These are phyloP conservation scores for Drechslera avenae DNA, from an alignment of 2,329 filamentous ascomycete species.

Conservation along the genomic window DNA sequence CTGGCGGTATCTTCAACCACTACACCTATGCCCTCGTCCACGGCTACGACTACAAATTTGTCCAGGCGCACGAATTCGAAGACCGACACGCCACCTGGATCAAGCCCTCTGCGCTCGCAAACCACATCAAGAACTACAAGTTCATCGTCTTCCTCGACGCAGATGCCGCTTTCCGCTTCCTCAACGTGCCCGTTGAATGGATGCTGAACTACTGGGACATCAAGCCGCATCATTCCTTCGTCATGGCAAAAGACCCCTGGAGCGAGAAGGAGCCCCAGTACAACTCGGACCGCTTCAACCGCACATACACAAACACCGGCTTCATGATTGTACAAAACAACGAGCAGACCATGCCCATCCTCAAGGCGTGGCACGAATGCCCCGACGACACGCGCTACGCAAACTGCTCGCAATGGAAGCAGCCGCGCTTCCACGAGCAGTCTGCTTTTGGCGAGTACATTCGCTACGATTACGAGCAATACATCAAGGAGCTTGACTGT, in stretches of 20 bases:
- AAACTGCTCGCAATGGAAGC: slow-evolving; percentile 47
- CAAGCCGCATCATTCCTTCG: slow-evolving; percentile 49
- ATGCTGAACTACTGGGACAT: slow-evolving; percentile 58
- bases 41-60: slow-evolving; percentile 57
- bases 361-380: slow-evolving; percentile 56
- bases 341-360: slow-evolving; percentile 54
- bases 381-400: slow-evolving; percentile 44
- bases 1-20: slow-evolving; percentile 47
- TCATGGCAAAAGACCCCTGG: slow-evolving; percentile 55
- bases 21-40: slow-evolving; percentile 52
- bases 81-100: slow-evolving; percentile 56
- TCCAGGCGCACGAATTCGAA: slow-evolving; percentile 49
- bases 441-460: slow-evolving; percentile 49
- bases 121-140: slow-evolving; percentile 48
- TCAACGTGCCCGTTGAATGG: slow-evolving; percentile 57
- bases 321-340: slow-evolving; percentile 62
- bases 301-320: slow-evolving; percentile 57
- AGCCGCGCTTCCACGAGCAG: slow-evolving; percentile 48
- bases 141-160: slow-evolving; percentile 57
- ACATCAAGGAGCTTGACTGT: slow-evolving; percentile 47
- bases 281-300: slow-evolving; percentile 52
- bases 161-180: slow-evolving; percentile 54
- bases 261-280: slow-evolving; percentile 35
- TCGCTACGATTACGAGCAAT: slow-evolving; percentile 48
- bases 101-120: slow-evolving; percentile 50